A percentile compares a stretch with the other conserved stretches of the same genome.
Evolutionary conservation across 768 basidiomycete genomes (phyloP).

Genomic region (Zangia roseola): DNA sequence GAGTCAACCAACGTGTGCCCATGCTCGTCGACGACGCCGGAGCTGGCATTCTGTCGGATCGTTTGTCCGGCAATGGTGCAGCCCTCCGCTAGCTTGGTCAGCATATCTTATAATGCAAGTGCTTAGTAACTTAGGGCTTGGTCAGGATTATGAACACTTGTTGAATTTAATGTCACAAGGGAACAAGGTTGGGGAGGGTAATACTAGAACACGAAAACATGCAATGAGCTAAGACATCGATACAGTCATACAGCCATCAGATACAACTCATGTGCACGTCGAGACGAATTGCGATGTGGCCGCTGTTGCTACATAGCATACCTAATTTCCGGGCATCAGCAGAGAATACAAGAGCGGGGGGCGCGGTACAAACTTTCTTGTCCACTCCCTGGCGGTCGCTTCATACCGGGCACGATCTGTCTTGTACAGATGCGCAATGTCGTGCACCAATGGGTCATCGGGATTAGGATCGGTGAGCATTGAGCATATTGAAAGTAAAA

Average conservation of each 20-base stretch:
- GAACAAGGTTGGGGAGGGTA: constrained; percentile 22
- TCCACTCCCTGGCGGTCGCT: constrained; percentile 98
- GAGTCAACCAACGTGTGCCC: too few relatives aligned
- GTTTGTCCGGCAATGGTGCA: background rate
- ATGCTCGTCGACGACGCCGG: too few relatives aligned
- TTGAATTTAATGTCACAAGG: constrained; percentile 18
- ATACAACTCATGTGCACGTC: constrained; percentile 30
- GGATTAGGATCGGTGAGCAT: constrained; percentile 99
- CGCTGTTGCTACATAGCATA: constrained; percentile 52
- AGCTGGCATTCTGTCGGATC: too few relatives aligned
- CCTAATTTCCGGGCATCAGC: constrained; percentile 22
- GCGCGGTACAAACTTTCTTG: constrained; percentile 81
- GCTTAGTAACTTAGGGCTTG: background rate
- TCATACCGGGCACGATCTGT: constrained; percentile 97
- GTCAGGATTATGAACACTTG: constrained; percentile 13
- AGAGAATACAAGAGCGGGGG: background rate
- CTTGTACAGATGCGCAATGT: constrained; percentile 99
- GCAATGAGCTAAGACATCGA: constrained; percentile 32
- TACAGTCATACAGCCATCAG: constrained; percentile 33
- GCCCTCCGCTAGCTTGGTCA: background rate
- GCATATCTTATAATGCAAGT: background rate
- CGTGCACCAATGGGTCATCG: constrained; percentile 97
- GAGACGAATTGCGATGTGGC: constrained; percentile 22
- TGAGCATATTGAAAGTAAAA: constrained; percentile 96
- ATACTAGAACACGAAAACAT: constrained; percentile 35